Conservation (phyloP, 306 rosid genomes). For the Vigna reflexopilosa region DNA sequence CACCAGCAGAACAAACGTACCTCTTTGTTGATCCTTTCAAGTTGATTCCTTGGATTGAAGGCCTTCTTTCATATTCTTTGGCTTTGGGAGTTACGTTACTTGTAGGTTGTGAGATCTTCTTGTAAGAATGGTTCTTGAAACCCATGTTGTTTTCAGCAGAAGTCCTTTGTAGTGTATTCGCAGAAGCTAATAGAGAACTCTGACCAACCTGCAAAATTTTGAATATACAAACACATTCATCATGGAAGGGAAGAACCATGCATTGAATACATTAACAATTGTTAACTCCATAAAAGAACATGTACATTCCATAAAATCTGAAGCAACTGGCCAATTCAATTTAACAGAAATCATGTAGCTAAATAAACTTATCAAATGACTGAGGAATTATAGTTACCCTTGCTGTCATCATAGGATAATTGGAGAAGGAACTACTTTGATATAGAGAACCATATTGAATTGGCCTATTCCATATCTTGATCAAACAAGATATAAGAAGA, state of each 20-base stretch:
- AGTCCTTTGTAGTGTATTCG: not conserved
- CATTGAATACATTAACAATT: not conserved
- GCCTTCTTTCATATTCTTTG: constrained; percentile 14
- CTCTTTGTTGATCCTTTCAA: constrained; percentile 34
- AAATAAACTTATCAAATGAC: not conserved
- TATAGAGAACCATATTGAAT: constrained; percentile 9
- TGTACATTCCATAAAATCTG: not conserved
- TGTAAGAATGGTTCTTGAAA: constrained; percentile 3
- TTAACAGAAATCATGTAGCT: not conserved
- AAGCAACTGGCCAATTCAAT: constrained; percentile 4
- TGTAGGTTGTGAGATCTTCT: constrained; percentile 26
- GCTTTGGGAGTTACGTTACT: not conserved
- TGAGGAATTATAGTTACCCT: constrained; percentile 34
- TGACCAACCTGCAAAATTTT: constrained; percentile 29
- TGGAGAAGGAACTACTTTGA: not conserved
- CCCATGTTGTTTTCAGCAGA: constrained; percentile 24
- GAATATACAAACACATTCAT: constrained; percentile 30
- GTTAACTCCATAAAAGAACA: not conserved
- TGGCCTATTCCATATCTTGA: constrained; percentile 1
- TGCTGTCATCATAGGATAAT: constrained; percentile 20
- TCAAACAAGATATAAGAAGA: constrained; percentile 20
- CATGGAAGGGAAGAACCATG: not conserved
- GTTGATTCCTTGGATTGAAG: constrained; percentile 23
- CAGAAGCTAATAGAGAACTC: constrained; percentile 21
- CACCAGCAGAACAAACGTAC: constrained; percentile 23